Evolutionary conservation across 306 rosid species (phyloP), one percentile per base, ranked within the genome.

Genomic region (Sechiopsis laciniata): DNA sequence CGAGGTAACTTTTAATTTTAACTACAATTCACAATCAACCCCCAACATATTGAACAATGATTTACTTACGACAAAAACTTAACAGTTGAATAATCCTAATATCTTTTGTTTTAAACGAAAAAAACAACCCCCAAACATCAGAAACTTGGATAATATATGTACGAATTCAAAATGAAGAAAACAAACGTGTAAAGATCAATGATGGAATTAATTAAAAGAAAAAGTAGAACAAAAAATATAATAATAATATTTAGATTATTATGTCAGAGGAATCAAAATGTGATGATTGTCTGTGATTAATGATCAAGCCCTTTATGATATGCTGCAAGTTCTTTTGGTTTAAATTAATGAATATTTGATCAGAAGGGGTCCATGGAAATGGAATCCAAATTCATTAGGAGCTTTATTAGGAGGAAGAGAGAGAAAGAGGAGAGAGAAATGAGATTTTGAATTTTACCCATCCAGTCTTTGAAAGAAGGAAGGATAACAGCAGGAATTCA

Each of bases 401-500:
- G 40, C 74, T 70, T 70, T 70, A 70, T 51, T 70, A 16, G 20
- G 24, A 11, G 35, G 19, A 54, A 66, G 72, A 35, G 51, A 63
- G 48, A 32, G 69, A 64, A 48, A 10, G 51, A 63, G 48, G 72
- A 35, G 51, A 63, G 48, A 32, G 69, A 64, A 48, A 10, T 19
- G 20, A 59, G 65, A 12, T 35, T 64, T 37, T 17, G 15, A 46
- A 48, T 48, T 13, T 68, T 76, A 77, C 80, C 80, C 85, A 67
- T 84, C 85, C 85, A 81, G 78, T 82, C 86, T 87, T 91, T 89
- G 90, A 87, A 91, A 83, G 81, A 85, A 80, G 82, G 80, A 63
- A 37, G 70, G 87, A 86, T 88, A 40, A 79, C 87, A 87, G 87
- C 86, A 82, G 85, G 83, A 84, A 86, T 87, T 89, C 88, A 86